These are phyloP conservation scores for Talaromyces albobiverticillius DNA, from an alignment of 2,329 filamentous ascomycete species.

Conservation along the genomic window DNA sequence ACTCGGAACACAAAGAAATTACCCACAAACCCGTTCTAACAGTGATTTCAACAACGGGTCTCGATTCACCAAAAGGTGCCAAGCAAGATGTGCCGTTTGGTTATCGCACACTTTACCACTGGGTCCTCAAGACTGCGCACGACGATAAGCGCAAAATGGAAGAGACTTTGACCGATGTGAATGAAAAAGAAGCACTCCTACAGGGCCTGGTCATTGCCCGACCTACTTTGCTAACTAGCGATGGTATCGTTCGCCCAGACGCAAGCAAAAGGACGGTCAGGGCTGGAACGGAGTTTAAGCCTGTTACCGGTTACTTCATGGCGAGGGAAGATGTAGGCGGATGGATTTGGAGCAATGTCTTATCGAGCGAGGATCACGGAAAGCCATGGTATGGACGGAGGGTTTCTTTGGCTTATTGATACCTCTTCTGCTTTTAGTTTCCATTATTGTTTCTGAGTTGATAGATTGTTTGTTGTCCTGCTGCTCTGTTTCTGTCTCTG, in stretches of 20 bases:
- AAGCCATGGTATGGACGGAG: slow-evolving; percentile 21
- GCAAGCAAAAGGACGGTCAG: slow-evolving; percentile 23
- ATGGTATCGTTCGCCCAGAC: slow-evolving; percentile 24
- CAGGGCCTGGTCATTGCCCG: slow-evolving; percentile 28
- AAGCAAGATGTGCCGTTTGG: slow-evolving; percentile 28
- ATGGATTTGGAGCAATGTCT: slow-evolving; percentile 32
- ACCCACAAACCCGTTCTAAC: slow-evolving; percentile 24
- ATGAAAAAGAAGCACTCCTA: slow-evolving; percentile 16
- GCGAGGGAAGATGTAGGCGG: slow-evolving; percentile 33
- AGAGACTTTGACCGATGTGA: slow-evolving; percentile 21
- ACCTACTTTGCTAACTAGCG: slow-evolving; percentile 31
- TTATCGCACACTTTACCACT: slow-evolving; percentile 32
- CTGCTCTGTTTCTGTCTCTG: neutral
- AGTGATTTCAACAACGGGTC: slow-evolving; percentile 33
- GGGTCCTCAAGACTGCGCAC: slow-evolving; percentile 31
- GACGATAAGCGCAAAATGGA: slow-evolving; percentile 38
- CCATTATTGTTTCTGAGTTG: neutral
- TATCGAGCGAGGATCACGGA: slow-evolving; percentile 18
- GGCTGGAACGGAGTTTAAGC: slow-evolving; percentile 26
- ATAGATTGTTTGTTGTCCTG: neutral
- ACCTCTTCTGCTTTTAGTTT: neutral
- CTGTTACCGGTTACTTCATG: slow-evolving; percentile 33
- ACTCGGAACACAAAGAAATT: slow-evolving; percentile 14
- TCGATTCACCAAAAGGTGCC: slow-evolving; percentile 19
- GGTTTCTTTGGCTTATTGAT: slow-evolving; percentile 20